Base-by-base conservation (phyloP, 208 protist species). In the Trypanosoma brucei region DNA sequence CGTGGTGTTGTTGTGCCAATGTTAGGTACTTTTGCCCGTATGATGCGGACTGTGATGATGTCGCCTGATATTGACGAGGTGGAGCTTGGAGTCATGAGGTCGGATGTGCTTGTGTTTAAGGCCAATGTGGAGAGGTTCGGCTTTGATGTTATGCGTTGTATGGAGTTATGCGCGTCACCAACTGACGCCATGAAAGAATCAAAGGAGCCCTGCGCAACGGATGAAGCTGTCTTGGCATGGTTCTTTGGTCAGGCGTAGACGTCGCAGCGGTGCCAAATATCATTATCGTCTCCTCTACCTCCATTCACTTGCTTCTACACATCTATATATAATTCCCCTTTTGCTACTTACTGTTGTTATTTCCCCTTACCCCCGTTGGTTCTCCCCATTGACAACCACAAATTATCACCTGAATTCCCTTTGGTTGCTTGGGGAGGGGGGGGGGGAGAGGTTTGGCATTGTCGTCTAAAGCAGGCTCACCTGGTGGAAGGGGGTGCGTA, bases 91-190 rank as follows among this genome's bases (percentile, higher is more conserved):
- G 49, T 61, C 9, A 67, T 83, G 48, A 7, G 44, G 30, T 66
- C 86, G 5, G 88, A 94, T 58, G 72, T 95, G 51, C 68, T 92
- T 42, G 76, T 95, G 44, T 96, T 94, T 75, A 92, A 88, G 63
- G 83, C 82, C 8, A 96, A 96, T 62, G 79, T 95, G 4, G 87
- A 96, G 73, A 82, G 81, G 48, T 96, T 96, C 62, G 92, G 92
- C 36, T 96, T 85, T 60, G 84, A 93, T 63, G 89, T 94, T 34
- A 67, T 93, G 40, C 65, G 58, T 13, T 91, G 86, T 74, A 83
- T 81, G n/a, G 68, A 54, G 33, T 70, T 77, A 14, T 69, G 44
- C 44, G 30, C 33, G 11, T 71, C 67, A 3, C 75, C 75, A 22
- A 72, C 70, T 37, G 69, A 70, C 33, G 75, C 65, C 1, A 79